Percentiles rank a stretch among this genome's conserved stretches.
Evolutionary conservation across 1,284 basidiomycete genomes (phyloP).

Genomic region (Pisolithus thermaeus): DNA sequence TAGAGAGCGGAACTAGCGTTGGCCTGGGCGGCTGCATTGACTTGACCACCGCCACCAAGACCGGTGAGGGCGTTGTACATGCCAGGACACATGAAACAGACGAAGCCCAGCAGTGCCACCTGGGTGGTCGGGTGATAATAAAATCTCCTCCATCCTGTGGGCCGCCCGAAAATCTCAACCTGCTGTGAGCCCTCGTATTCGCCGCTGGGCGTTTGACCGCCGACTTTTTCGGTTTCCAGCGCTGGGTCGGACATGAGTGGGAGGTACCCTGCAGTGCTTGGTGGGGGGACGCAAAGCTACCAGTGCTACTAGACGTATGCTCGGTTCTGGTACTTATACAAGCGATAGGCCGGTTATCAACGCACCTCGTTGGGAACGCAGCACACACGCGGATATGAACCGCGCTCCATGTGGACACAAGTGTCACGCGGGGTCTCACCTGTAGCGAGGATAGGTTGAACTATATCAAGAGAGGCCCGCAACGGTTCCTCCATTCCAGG

Average conservation of each 20-base stretch:
- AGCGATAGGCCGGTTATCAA: no score
- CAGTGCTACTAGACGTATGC: no score
- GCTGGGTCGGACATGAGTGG: constrained; percentile 16
- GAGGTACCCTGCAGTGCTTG: neutral
- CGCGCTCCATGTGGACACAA: no score
- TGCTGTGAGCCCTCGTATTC: constrained; percentile 10
- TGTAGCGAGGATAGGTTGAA: no score
- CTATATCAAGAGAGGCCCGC: no score
- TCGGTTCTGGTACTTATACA: no score
- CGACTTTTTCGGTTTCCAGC: constrained; percentile 13
- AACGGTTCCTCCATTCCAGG: no score
- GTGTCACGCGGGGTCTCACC: no score
- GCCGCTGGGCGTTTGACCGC: neutral
- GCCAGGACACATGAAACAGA: constrained; percentile 37
- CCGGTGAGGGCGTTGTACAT: constrained; percentile 32
- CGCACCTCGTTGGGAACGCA: no score
- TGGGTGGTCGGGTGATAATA: constrained; percentile 32
- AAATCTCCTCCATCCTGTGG: constrained; percentile 25
- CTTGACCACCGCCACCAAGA: constrained; percentile 36
- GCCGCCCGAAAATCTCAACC: constrained; percentile 22
- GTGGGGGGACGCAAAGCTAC: no score
- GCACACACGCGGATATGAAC: no score
- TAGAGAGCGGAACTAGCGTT: constrained; percentile 38
- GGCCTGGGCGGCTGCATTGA: constrained; percentile 28
- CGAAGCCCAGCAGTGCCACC: constrained; percentile 32